Conservation (phyloP, 495 filamentous ascomycete genomes). For the Hypoxylon crocopeplum region DNA sequence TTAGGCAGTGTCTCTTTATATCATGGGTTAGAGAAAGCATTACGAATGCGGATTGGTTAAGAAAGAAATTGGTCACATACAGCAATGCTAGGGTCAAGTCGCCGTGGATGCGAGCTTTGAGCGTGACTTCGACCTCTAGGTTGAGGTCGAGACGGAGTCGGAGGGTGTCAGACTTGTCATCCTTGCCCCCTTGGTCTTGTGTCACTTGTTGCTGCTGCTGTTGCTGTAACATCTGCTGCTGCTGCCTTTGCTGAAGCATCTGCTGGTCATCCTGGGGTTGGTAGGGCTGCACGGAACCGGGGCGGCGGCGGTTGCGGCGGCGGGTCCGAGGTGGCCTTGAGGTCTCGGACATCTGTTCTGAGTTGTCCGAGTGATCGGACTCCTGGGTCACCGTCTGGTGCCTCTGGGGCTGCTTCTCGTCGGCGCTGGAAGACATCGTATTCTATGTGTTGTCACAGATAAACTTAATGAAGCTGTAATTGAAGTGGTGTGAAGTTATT, state of each 20-base stretch:
- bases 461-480: too few relatives aligned
- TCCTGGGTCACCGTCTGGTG: conserved; percentile 20
- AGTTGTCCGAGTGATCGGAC: conserved; percentile 29
- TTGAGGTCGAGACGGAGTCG: conserved; percentile 77
- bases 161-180: conserved; percentile 66
- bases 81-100: conserved; percentile 81
- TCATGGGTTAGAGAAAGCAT: neutral
- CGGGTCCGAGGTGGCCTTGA: conserved; percentile 33
- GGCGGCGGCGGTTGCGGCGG: conserved; percentile 33
- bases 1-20: neutral
- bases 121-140: conserved; percentile 80
- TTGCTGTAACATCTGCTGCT: conserved; percentile 35
- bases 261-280: conserved; percentile 36
- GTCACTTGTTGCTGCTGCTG: conserved; percentile 24
- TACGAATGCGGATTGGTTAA: neutral
- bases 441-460: neutral
- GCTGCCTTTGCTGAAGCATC: conserved; percentile 38
- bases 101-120: conserved; percentile 87
- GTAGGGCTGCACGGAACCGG: conserved; percentile 27
- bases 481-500: neutral
- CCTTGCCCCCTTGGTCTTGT: conserved; percentile 38
- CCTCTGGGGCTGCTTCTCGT: conserved; percentile 23
- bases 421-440: conserved; percentile 34
- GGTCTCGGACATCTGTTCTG: conserved; percentile 56
- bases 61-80: too few relatives aligned